These are phyloP conservation scores for Ruellia speciosa DNA, from an alignment of 305 asterid genomes.

Conservation along the genomic window DNA sequence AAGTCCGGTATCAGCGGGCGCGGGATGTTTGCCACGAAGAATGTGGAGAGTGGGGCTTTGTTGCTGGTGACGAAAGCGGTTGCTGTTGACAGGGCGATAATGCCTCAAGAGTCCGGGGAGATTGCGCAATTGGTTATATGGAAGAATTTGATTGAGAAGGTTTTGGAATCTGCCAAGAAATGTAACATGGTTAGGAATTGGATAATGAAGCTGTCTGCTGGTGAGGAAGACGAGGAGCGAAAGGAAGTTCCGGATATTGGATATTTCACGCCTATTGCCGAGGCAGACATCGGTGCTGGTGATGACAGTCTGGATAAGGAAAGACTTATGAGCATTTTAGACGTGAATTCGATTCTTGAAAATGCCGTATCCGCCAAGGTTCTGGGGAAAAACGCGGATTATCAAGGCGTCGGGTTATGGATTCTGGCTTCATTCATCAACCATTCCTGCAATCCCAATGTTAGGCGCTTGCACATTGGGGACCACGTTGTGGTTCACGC, in stretches of 20 bases:
- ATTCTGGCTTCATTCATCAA: conserved; percentile 62
- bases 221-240: conserved; percentile 42
- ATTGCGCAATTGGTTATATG: conserved; percentile 59
- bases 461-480: conserved; percentile 67
- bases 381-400: conserved; percentile 49
- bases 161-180: conserved; percentile 34
- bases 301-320: conserved; percentile 34
- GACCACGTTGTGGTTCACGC: conserved; percentile 63
- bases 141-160: conserved; percentile 66
- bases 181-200: conserved; percentile 26
- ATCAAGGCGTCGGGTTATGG: conserved; percentile 79
- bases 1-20: conserved; percentile 67
- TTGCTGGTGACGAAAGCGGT: conserved; percentile 57
- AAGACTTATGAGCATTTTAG: conserved; percentile 45
- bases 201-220: conserved; percentile 44
- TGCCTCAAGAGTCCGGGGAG: conserved; percentile 45
- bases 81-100: conserved; percentile 68
- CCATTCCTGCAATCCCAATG: conserved; percentile 82
- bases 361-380: conserved; percentile 52
- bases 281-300: conserved; percentile 18
- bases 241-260: conserved; percentile 43
- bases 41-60: conserved; percentile 49
- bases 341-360: conserved; percentile 65
- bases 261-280: conserved; percentile 32
- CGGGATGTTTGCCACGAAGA: conserved; percentile 61